These are phyloP conservation scores for Kwoniella shandongensis DNA, from an alignment of 768 basidiomycete species.

Conservation along the genomic window DNA sequence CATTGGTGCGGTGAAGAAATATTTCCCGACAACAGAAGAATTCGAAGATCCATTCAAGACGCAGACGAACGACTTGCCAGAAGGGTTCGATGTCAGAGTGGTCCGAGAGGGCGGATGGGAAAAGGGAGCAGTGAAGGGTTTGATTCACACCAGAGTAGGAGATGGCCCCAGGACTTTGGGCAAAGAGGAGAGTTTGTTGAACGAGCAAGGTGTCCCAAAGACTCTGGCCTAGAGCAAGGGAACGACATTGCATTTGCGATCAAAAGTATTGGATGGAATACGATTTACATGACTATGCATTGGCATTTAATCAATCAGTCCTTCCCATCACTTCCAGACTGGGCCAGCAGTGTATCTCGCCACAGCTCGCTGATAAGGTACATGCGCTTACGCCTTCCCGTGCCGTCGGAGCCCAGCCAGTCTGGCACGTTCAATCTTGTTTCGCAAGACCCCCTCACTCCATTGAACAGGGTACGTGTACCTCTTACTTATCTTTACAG, in stretches of 20 bases:
- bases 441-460: conserved; percentile 20
- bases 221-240: conserved; percentile 26
- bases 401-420: conserved; percentile 9
- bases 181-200: conserved; percentile 66
- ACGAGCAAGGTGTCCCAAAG: conserved; percentile 67
- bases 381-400: not conserved
- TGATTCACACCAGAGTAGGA: conserved; percentile 91
- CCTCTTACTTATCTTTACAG: conserved; percentile 2
- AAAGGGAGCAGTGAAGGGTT: conserved; percentile 74
- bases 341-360: not conserved
- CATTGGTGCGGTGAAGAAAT: conserved; percentile 69
- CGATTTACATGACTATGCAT: not conserved
- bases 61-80: conserved; percentile 54
- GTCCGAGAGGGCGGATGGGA: conserved; percentile 64
- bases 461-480: conserved; percentile 7
- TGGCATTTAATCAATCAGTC: not conserved
- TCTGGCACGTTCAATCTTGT: conserved; percentile 24
- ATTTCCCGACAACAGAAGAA: conserved; percentile 79
- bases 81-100: conserved; percentile 76
- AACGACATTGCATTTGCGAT: not conserved
- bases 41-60: conserved; percentile 56
- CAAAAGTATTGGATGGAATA: conserved; percentile 1
- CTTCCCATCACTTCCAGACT: not conserved
- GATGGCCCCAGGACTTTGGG: conserved; percentile 76
- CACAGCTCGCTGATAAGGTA: not conserved